Evolutionary conservation across 2,329 filamentous ascomycete species (phyloP).

Genomic region (Penicillium sp.): DNA sequence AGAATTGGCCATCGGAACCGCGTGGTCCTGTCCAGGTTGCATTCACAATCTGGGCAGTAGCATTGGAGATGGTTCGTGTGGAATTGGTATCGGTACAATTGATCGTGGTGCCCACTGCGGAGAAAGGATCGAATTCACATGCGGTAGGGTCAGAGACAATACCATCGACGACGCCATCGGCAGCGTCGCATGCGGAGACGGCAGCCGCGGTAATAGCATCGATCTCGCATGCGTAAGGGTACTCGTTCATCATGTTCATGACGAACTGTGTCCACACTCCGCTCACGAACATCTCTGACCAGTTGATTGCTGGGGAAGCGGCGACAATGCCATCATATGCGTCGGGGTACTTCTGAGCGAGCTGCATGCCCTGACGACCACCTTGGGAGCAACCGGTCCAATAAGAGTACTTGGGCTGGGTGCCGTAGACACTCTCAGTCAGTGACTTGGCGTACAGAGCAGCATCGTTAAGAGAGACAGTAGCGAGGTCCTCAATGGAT

Average conservation of each 20-base stretch:
- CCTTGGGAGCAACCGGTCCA: conserved; percentile 18
- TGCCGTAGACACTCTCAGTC: conserved; percentile 4
- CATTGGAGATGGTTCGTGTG: neutral
- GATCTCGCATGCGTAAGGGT: neutral
- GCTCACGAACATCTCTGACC: neutral
- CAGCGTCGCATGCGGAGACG: neutral
- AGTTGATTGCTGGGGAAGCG: conserved; percentile 40
- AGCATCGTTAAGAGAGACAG: conserved; percentile 30
- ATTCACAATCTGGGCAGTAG: neutral
- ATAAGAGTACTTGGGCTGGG: conserved; percentile 10
- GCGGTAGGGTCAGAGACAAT: neutral
- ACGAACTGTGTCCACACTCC: neutral
- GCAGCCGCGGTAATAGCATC: neutral
- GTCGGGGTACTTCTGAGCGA: conserved; percentile 54
- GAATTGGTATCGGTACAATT: neutral
- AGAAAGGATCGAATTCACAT: neutral
- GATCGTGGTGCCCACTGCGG: neutral
- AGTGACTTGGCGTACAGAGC: conserved; percentile 11
- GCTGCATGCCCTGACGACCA: conserved; percentile 14
- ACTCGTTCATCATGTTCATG: conserved; percentile 39
- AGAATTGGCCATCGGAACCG: neutral
- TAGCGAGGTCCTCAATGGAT: neutral
- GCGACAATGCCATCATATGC: conserved; percentile 61
- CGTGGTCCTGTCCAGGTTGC: neutral
- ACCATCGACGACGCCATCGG: neutral